phyloP scores from a whole-genome alignment of 169 alveolate genomes.

The Besnoitia besnoiti region DNA sequence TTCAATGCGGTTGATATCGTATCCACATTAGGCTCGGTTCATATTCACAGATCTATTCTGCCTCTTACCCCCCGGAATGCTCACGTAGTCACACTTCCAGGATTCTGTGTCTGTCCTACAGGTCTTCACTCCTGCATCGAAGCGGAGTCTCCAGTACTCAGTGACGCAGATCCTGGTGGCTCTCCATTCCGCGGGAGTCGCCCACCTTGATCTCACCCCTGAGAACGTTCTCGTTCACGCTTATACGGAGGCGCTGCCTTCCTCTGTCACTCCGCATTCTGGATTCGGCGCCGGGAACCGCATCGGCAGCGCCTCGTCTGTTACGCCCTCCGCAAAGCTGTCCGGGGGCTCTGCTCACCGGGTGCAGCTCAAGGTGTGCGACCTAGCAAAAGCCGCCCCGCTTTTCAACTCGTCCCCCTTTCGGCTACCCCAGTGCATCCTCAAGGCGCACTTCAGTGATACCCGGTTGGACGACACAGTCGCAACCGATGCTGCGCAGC shows the following conservation, averaged over 20 bases:
- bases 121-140: constrained; percentile 21
- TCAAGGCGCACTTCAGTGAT: not conserved
- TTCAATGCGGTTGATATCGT: too few relatives aligned
- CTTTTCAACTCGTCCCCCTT: constrained; percentile 57
- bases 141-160: constrained; percentile 73
- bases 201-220: constrained; percentile 84
- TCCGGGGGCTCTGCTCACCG: constrained; percentile 58
- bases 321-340: not conserved
- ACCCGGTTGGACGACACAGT: not conserved
- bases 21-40: too few relatives aligned
- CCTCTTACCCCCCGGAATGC: too few relatives aligned
- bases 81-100: too few relatives aligned
- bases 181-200: constrained; percentile 79
- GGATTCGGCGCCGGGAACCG: not conserved
- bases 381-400: constrained; percentile 82
- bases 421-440: constrained; percentile 26
- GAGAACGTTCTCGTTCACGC: constrained; percentile 79
- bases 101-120: not conserved
- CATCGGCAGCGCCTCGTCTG: not conserved
- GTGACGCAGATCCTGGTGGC: constrained; percentile 71
- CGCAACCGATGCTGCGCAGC: constrained; percentile 12
- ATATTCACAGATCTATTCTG: too few relatives aligned
- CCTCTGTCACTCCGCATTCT: not conserved
- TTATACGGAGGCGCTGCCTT: not conserved
- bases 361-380: constrained; percentile 79